Base-by-base conservation (phyloP, 139 green algal species). In the Micromonas pusilla region DNA sequence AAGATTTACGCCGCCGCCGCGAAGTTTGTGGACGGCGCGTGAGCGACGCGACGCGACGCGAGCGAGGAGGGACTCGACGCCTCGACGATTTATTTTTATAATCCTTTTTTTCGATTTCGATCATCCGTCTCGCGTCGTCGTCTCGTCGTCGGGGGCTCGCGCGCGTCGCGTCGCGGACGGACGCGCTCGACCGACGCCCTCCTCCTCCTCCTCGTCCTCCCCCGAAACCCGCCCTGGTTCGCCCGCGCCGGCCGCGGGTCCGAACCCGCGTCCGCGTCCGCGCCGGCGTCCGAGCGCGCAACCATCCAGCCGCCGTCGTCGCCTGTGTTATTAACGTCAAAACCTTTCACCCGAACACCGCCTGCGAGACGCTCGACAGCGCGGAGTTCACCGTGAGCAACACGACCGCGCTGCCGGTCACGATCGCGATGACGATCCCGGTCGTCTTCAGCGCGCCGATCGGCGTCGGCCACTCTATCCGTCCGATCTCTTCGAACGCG, bases 401-500 rank as follows among this genome's bases (percentile, higher is more conserved):
- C 19, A 85, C 25, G 9, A 72, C 77, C 1, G 83, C 72, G 6
- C 78, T 81, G 5, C 66, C 77, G 1, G 57, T 62, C 30, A 91
- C 86, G 26, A 89, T 81, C 16, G n/a, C 66, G 37, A 89, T 83
- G 9, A 91, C 87, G 30, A 89, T 26, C 37, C 84, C 52, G n/a
- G 87, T 91, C 31, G 88, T 83, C n/a, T 80, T n/a, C 30, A 85
- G 20, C 23, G 85, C 87, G 68, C 73, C 66, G 30, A 63, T 19
- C 0, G 78, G 66, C 0, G 66, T 81, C 23, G 86, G 86, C 86
- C 86, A 90, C 70, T 86, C 78, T 75, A 89, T 90, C 26, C 88
- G 76, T 28, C 52, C 32, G 19, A 88, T 76, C 70, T 90, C 86
- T 66, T 87, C 83, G 37, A 28, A 25, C 23, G 68, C 68, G 19